Evolutionary conservation across 768 basidiomycete species (phyloP).

Genomic region (Sporobolomyces pararoseus): DNA sequence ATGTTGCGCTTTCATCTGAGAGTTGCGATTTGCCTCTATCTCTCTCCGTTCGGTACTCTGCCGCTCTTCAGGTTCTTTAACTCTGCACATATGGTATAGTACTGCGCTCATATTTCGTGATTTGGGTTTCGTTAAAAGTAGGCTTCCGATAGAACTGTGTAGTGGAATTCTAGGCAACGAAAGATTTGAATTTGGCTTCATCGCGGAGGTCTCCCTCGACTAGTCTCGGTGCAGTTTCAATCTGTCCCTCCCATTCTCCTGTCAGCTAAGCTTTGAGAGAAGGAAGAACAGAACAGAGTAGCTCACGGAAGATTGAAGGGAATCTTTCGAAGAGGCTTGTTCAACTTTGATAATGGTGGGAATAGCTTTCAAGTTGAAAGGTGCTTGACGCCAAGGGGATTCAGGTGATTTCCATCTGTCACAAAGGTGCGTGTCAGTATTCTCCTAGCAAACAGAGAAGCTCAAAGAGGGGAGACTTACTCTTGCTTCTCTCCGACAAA

Average conservation of each 20-base stretch:
- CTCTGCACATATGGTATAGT: background rate
- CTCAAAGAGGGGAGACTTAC: slow-evolving; percentile 11
- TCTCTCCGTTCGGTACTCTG: too few relatives aligned
- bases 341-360: slow-evolving; percentile 37
- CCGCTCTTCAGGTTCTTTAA: too few relatives aligned
- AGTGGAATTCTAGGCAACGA: slow-evolving; percentile 20
- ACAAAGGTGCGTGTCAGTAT: background rate
- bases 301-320: slow-evolving; percentile 5
- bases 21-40: too few relatives aligned
- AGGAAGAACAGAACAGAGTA: background rate
- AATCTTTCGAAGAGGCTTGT: background rate
- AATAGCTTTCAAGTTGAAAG: slow-evolving; percentile 25
- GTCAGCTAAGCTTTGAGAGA: background rate
- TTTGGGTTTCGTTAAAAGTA: too few relatives aligned
- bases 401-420: slow-evolving; percentile 33
- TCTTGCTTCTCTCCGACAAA: slow-evolving; percentile 21
- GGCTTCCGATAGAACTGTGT: too few relatives aligned
- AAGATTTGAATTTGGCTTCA: slow-evolving; percentile 23
- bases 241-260: background rate
- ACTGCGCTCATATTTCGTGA: background rate
- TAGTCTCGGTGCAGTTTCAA: slow-evolving; percentile 23
- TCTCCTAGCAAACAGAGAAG: too few relatives aligned
- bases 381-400: slow-evolving; percentile 14
- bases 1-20: too few relatives aligned
- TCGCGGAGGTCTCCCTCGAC: slow-evolving; percentile 33